These are phyloP conservation scores for Shiraia sp. DNA, from an alignment of 2,329 filamentous ascomycete genomes.

Conservation along the genomic window DNA sequence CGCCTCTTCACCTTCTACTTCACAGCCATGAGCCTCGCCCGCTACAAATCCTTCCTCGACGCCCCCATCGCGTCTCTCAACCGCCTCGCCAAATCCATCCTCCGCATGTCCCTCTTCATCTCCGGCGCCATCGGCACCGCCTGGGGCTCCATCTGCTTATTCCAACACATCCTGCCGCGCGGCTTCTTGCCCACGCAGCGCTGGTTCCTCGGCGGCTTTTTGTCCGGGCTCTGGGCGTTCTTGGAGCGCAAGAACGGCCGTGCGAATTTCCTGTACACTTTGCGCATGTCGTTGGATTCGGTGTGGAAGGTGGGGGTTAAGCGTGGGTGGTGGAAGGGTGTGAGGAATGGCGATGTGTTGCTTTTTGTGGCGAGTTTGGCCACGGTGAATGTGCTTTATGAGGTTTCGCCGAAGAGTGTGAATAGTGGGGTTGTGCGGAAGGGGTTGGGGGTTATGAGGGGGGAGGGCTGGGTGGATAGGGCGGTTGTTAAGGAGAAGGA, in stretches of 20 bases:
- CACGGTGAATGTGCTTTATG: slow-evolving; percentile 76
- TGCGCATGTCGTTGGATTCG: slow-evolving; percentile 77
- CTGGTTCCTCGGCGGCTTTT: slow-evolving; percentile 85
- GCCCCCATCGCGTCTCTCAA: slow-evolving; percentile 71
- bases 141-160: slow-evolving; percentile 89
- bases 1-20: slow-evolving; percentile 79
- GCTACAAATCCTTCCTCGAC: slow-evolving; percentile 69
- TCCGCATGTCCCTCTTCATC: slow-evolving; percentile 76
- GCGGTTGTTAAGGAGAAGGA: too few species aligned
- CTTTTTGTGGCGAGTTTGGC: slow-evolving; percentile 81
- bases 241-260: slow-evolving; percentile 63
- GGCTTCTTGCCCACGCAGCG: slow-evolving; percentile 77
- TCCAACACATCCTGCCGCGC: slow-evolving; percentile 77
- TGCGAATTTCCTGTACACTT: slow-evolving; percentile 77
- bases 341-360: slow-evolving; percentile 81
- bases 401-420: slow-evolving; percentile 69
- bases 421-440: slow-evolving; percentile 70
- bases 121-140: slow-evolving; percentile 82
- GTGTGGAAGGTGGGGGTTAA: slow-evolving; percentile 95
- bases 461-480: slow-evolving; percentile 75
- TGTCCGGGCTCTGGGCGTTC: slow-evolving; percentile 84
- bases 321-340: slow-evolving; percentile 81
- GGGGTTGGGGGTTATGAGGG: slow-evolving; percentile 72
- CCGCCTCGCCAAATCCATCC: slow-evolving; percentile 66
- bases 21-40: slow-evolving; percentile 70